These are phyloP conservation scores for Inonotus hispidus DNA, from an alignment of 1,284 basidiomycete species.

Conservation along the genomic window DNA sequence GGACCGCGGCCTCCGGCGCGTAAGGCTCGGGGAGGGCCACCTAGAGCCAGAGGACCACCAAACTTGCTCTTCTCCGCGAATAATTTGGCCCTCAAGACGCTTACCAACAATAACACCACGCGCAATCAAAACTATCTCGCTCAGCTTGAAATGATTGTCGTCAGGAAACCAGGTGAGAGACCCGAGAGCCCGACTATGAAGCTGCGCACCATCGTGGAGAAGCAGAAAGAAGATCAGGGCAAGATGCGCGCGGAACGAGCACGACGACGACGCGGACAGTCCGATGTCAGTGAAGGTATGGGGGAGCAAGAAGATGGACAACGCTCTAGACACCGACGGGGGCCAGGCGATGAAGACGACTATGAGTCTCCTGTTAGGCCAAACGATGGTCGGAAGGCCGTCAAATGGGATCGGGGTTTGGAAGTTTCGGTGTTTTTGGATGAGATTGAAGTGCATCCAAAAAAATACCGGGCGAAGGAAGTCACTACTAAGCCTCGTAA, in stretches of 20 bases:
- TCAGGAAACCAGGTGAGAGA: conserved; percentile 63
- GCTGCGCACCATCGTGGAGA: conserved; percentile 64
- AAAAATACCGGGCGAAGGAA: conserved; percentile 37
- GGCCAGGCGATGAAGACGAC: conserved; percentile 79
- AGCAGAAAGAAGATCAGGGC: conserved; percentile 63
- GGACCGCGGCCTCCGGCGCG: conserved; percentile 5
- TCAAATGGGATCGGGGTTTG: conserved; percentile 77
- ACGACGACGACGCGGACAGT: conserved; percentile 42
- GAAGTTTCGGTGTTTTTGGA: conserved; percentile 56
- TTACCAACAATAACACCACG: conserved; percentile 65
- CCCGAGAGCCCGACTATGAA: conserved; percentile 78
- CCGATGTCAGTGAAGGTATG: conserved; percentile 28
- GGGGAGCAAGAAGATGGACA: conserved; percentile 22
- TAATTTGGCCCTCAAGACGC: conserved; percentile 52
- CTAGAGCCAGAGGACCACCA: not conserved
- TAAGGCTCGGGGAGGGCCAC: not conserved
- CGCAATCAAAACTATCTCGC: conserved; percentile 62
- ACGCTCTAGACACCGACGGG: conserved; percentile 44
- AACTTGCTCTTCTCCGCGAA: conserved; percentile 31
- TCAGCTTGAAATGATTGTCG: conserved; percentile 57
- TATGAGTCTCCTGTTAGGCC: conserved; percentile 59
- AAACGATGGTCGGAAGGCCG: conserved; percentile 44
- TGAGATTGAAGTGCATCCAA: conserved; percentile 47
- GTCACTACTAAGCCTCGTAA: conserved; percentile 34
- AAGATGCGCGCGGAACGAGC: conserved; percentile 60